Conservation (phyloP, 73 alveolate genomes). For the Paramecium bursaria region DNA sequence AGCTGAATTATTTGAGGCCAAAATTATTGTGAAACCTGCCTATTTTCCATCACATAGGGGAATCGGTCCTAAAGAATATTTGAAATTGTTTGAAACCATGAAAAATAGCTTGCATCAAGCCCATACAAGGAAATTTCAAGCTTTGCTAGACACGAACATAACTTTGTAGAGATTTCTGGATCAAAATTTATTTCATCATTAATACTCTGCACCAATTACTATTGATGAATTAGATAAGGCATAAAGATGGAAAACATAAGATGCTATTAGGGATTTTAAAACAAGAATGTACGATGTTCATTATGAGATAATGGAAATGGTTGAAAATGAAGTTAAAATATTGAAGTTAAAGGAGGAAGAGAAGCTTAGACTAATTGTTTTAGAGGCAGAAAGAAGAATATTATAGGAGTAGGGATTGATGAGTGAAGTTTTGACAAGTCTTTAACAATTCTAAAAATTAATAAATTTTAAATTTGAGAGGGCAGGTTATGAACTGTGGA, state of each 20-base stretch:
- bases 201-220: conserved; percentile 44
- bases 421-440: conserved; percentile 13
- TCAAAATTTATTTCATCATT: conserved; percentile 34
- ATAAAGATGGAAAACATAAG: conserved; percentile 37
- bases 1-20: conserved; percentile 50
- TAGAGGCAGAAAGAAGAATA: conserved; percentile 58
- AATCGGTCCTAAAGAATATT: not conserved
- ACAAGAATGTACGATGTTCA: conserved; percentile 67
- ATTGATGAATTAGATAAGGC: conserved; percentile 42
- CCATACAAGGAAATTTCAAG: conserved; percentile 12
- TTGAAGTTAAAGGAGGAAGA: conserved; percentile 55
- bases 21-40: not conserved
- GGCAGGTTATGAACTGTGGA: conserved; percentile 49
- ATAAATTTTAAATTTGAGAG: conserved; percentile 46
- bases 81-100: conserved; percentile 54
- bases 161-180: conserved; percentile 43
- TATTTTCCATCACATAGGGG: conserved; percentile 29
- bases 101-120: conserved; percentile 55
- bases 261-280: conserved; percentile 67
- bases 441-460: conserved; percentile 5
- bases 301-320: conserved; percentile 68
- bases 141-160: conserved; percentile 46
- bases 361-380: conserved; percentile 44
- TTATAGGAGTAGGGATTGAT: conserved; percentile 40
- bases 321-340: conserved; percentile 61